Evolutionary conservation across 768 basidiomycete species (phyloP), one percentile per base, ranked within the genome.

Genomic region (Lyophyllum shimeji): DNA sequence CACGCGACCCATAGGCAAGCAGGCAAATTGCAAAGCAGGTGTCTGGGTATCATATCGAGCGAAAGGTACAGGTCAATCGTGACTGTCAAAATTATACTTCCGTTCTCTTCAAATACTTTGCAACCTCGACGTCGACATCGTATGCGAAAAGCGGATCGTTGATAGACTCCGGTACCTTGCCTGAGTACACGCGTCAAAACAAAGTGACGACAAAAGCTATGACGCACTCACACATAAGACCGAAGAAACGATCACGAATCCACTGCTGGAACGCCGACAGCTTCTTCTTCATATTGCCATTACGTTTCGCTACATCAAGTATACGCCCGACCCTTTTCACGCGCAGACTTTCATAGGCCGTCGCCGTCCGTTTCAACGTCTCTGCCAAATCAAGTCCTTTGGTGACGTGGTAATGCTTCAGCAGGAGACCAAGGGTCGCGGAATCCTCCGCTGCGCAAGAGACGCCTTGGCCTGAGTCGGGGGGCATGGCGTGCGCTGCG

Each of bases 401-500:
- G 7, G 60, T 52, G 15, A 61, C 55, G 12, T 58, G 53, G 52
- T 67, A 72, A 57, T 75, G 71, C 51, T 70, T 67, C 6, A 78
- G 57, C 5, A 78, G 59, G 11, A 73, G 58, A 1, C 70, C 71
- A 33, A 77, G 65, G 3, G 69, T 65, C 2, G 75, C 64, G 1
- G 71, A 71, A 46, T 78, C 77, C 55, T 80, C 76, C 2, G 68
- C 67, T 1, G 76, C 75, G 46, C 71, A 73, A 0, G 76, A 71
- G 2, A 72, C 75, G 13, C 74, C 76, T 47, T 79, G 78, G 1
- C 75, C 74, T 2, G 70, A 65, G 45, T 77, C 71, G 1, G 77
- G 76, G 15, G 76, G 76, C 71, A 78, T 75, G 24, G 72, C 67
- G 50, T 79, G 77, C 0, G 76, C 76, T 8, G 77, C 75, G 52